Evolutionary conservation across 2,329 filamentous ascomycete genomes (phyloP).

Genomic region (Diaporthe eres): DNA sequence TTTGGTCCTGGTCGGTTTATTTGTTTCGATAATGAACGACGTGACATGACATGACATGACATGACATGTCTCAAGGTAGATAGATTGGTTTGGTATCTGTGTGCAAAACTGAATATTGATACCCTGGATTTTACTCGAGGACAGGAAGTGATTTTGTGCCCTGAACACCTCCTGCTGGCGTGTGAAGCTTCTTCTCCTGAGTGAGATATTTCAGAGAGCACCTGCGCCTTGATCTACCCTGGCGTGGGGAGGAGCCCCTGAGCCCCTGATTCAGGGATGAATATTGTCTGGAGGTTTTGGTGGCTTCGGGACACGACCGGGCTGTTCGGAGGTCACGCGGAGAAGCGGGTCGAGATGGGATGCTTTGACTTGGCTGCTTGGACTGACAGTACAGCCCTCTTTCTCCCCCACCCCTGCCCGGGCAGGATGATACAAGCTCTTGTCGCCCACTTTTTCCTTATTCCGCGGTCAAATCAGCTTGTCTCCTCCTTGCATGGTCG

Average conservation of each 20-base stretch:
- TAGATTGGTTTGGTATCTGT: conserved; percentile 23
- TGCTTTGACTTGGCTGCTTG: not conserved
- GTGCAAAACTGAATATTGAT: conserved; percentile 21
- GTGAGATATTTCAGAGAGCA: not conserved
- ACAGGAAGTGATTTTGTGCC: not conserved
- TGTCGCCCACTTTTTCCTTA: conserved; percentile 1
- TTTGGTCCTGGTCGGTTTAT: not conserved
- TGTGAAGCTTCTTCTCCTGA: not conserved
- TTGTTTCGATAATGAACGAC: conserved; percentile 17
- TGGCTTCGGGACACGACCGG: conserved; percentile 24
- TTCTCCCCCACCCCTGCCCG: not conserved
- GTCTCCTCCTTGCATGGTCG: not conserved
- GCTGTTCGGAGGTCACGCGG: conserved; percentile 11
- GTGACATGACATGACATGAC: conserved; percentile 13
- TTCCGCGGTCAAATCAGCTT: not conserved
- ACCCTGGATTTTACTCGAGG: conserved; percentile 6
- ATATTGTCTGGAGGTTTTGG: not conserved
- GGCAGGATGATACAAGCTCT: not conserved
- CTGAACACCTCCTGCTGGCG: not conserved
- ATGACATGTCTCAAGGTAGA: conserved; percentile 9
- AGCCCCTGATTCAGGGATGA: conserved; percentile 28
- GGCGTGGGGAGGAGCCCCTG: not conserved
- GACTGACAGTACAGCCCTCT: not conserved
- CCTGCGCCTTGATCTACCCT: not conserved
- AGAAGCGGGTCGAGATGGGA: conserved; percentile 24